Evolutionary conservation across 177 flowering plant species (phyloP), one percentile per base, ranked within the genome.

Genomic region (Tripterygium wilfordii): DNA sequence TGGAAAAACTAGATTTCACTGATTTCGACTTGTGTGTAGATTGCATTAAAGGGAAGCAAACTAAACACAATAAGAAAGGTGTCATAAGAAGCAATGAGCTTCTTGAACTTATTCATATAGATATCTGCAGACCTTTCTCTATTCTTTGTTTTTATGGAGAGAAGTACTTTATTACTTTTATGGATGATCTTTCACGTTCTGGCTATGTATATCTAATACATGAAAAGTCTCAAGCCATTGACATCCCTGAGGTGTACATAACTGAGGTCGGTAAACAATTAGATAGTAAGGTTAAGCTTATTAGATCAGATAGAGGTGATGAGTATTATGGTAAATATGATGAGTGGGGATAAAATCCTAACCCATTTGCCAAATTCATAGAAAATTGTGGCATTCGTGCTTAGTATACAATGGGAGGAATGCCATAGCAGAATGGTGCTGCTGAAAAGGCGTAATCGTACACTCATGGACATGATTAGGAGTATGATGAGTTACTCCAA

Each of bases 371-470:
- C 2, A 42, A 25, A n/a, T 24, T 42, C 8, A 17, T 42, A 0
- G 0, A 43, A 28, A 8, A 45, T 6, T 5, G 29, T 26, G 36
- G 36, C 14, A 18, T 48, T n/a, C 2, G n/a, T 33, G 50, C 26
- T 0, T n/a, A 36, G 23, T 22, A 48, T 13, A 48, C 38, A 4
- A 33, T 48, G 41, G 21, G 14, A 5, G 12, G 29, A 1, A 28
- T 26, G 16, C 36, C 49, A 29, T n/a, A 29, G 29, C n/a, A 29
- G 9, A 45, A 45, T 45, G 36, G 36, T 45, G 14, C 29, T 5
- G 23, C 36, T 8, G 22, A 45, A 28, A n/a, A 45, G 32, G 23
- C 7, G 36, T 2, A 30, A 45, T 45, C 19, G 16, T 2, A 45
- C 24, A 14, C 10, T 45, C 4, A 9, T 45, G 21, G 36, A 19